Base-by-base conservation (phyloP, 441 rosid genomes). In the Croton laevigatus region DNA sequence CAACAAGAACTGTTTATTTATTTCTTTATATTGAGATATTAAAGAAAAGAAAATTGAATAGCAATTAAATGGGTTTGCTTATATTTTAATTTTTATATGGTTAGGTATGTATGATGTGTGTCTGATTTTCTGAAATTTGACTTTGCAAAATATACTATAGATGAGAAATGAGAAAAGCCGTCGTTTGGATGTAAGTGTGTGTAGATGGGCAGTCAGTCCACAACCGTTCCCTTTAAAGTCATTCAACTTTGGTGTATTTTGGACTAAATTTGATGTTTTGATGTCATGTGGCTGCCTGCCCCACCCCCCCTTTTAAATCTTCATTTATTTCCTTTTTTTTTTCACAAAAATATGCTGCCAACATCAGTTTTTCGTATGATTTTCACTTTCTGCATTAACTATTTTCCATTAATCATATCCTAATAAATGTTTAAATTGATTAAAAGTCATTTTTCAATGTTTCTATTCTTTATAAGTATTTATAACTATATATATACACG, bases 141-240 rank as follows among this genome's bases (percentile, higher is more conserved):
- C 73, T 66, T 54, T 53, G 40, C n/a, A 4, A 13, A 22, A 34
- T 37, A 46, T 12, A 53, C 12, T n/a, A n/a, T n/a, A 42, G 11
- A 42, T 4, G 6, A 42, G 11, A 42, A 42, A 7, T 4, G 11
- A 44, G 45, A 67, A 72, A 70, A 72, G 70, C 62, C 63, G 51
- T 42, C 37, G 19, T 75, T 61, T 71, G 69, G 72, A 55, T 27
- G 52, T n/a, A 13, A 8, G 13, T 40, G 0, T 49, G 23, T 60
- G 49, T 54, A 22, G 67, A 62, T 38, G 62, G 22, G 51, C 22
- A 37, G 38, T 51, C 22, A 37, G 73, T 61, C 66, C 40, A 4
- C 59, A 38, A 13, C 40, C 66, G 51, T 22, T 53, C n/a, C 57
- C 42, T 42, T 1, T 12, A 19, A 27, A 66, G 66, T 40, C 65